A percentile compares a stretch with the other conserved stretches of the same genome.
These are phyloP conservation scores for Ustilago esculenta DNA, from an alignment of 1,284 basidiomycete genomes.

Conservation along the genomic window DNA sequence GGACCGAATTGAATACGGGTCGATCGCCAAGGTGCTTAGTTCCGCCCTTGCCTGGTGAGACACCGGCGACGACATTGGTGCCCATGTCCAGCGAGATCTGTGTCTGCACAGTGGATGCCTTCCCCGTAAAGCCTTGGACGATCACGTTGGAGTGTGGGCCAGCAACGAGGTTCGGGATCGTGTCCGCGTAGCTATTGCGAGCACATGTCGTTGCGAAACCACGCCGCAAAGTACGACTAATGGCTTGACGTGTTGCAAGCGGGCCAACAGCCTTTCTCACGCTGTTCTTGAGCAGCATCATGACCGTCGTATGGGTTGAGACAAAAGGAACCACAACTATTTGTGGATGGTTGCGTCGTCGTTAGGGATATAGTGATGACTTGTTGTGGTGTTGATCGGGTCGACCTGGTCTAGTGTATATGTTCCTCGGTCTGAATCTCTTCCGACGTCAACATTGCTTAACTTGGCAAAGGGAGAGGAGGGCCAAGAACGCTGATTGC, in stretches of 20 bases:
- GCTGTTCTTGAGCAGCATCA: neutral
- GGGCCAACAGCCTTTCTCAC: too few species aligned
- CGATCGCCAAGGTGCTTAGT: constrained; percentile 25
- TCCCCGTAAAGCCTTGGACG: constrained; percentile 61
- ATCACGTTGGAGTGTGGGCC: constrained; percentile 47
- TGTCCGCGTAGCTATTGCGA: constrained; percentile 28
- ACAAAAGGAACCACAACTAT: too few species aligned
- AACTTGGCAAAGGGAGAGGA: too few species aligned
- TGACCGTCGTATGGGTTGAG: neutral
- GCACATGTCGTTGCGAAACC: neutral
- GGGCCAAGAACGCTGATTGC: neutral
- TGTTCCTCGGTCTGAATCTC: too few species aligned
- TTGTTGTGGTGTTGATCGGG: too few species aligned
- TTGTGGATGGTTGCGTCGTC: too few species aligned
- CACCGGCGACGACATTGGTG: constrained; percentile 54
- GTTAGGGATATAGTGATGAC: too few species aligned
- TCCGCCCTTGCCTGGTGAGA: constrained; percentile 50
- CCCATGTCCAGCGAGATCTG: constrained; percentile 50
- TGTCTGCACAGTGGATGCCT: constrained; percentile 48
- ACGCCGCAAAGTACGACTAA: constrained; percentile 13
- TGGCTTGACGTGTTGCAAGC: too few species aligned
- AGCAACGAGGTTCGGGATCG: constrained; percentile 44
- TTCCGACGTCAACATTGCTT: too few species aligned
- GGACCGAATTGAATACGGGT: constrained; percentile 47
- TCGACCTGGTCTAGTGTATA: too few species aligned